Percentiles rank a stretch among this genome's conserved stretches.
phyloP scores from a whole-genome alignment of 2,329 filamentous ascomycete genomes.

The Colletotrichum lini region DNA sequence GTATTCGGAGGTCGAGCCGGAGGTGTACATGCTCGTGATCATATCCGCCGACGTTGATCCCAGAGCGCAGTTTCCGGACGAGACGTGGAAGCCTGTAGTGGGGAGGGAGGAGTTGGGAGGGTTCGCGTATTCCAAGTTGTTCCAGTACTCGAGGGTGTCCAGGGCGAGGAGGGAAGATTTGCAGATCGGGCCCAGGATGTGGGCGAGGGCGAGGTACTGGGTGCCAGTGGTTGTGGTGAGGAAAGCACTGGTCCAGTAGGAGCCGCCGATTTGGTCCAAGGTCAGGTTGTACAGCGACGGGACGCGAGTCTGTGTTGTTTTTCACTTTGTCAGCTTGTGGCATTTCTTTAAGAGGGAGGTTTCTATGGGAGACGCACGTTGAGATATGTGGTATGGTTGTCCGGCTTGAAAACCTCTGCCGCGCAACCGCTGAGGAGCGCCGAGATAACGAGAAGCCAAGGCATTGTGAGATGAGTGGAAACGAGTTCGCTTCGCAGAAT shows the following conservation, averaged over 20 bases:
- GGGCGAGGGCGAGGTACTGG: conserved; percentile 8
- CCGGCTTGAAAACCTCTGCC: neutral
- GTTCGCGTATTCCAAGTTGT: neutral
- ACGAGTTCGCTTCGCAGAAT: too few relatives aligned
- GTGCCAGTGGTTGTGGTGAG: conserved; percentile 6
- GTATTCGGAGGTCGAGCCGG: neutral
- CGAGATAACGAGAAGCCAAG: neutral
- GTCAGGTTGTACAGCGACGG: neutral
- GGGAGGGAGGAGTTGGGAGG: neutral
- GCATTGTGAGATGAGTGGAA: neutral
- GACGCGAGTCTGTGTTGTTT: neutral
- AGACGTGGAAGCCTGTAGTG: neutral
- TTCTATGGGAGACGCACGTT: neutral
- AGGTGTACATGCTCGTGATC: neutral
- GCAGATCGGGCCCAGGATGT: conserved; percentile 9
- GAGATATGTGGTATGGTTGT: neutral
- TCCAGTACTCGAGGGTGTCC: conserved; percentile 1
- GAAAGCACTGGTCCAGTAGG: conserved; percentile 7
- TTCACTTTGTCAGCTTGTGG: neutral
- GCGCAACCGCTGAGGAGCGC: neutral
- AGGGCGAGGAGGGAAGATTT: conserved; percentile 12
- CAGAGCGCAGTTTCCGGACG: neutral
- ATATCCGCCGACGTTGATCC: neutral
- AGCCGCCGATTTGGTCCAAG: neutral
- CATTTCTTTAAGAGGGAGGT: neutral